Evolutionary conservation across 805 yeast genomes (phyloP), one percentile per base, ranked within the genome.

Genomic region (Schizosaccharomyces osmophilus): DNA sequence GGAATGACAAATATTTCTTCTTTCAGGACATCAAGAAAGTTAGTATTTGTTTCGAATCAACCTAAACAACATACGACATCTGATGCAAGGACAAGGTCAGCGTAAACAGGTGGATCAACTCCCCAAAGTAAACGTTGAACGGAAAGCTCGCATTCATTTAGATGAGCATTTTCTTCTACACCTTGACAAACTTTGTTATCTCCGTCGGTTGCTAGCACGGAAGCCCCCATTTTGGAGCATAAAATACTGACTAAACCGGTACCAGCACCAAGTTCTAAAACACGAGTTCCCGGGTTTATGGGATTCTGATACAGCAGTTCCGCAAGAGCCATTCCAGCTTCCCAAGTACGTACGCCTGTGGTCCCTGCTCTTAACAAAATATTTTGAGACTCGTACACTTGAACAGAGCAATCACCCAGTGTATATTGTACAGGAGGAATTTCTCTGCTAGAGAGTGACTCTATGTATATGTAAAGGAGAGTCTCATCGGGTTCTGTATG

Each of bases 311-410:
- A 64, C n/a, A 85, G 65, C 65, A 73, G 83, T 48, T 80, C 75
- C 1, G 83, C 72, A 5, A 89, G 71, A 62, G 74, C 85, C 8
- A 85, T 64, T 0, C 95, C 83, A 2, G 95, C 96, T 68, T 86
- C 95, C 97, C 96, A 88, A 0, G 96, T 89, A 48, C 96, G 74
- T 61, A 81, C 72, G 0, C 96, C 96, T 0, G 96, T 89, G 0
- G 94, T 83, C 3, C 93, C 94, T 15, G 62, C 63, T 6, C 65
- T 63, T 29, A 67, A 63, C 29, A 71, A 63, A n/a, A 67, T 62
- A 39, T 63, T 59, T 17, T 66, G 63, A 29, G 57, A 62, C 63
- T 68, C 71, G 15, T 45, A 31, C 29, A 67, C 59, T 11, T 31
- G 48, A 24, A 67, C 48, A 29, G 22, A 17, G n/a, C 24, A 51